Evolutionary conservation across 1,284 basidiomycete species (phyloP), one percentile per base, ranked within the genome.

Genomic region (Cutaneotrichosporon dermatis): DNA sequence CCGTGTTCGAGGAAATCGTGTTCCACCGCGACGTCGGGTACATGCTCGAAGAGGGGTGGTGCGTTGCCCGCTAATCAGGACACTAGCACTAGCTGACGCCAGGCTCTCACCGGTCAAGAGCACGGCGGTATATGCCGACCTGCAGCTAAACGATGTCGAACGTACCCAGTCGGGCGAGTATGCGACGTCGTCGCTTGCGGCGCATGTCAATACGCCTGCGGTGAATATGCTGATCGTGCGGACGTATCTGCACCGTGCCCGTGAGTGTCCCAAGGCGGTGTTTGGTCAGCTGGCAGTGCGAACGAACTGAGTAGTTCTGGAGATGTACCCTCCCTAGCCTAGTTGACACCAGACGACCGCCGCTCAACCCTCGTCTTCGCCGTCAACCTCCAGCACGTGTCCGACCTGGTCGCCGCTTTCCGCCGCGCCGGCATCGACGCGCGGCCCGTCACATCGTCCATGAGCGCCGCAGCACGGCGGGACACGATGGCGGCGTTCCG

Each of bases 11-110:
- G 71, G 82, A 84, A 54, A 95, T 98, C 60, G 95, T 97, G 0
- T 99, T 92, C 71, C 95, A 99, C 73, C 84, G 86, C n/a, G 90
- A 93, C 66, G 92, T 96, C 68, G 76, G 91, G 25, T 85, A 90
- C 54, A 96, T 98, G 93, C 90, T 99, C 61, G 86, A 88, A 63
- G 92, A 92, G 54, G 84, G 90, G 74, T 97, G 93, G 93, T 87
- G 68, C 60, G 81, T 61, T 3, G 70, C 4, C 9, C n/a, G n/a
- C n/a, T n/a, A 4, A 12, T n/a, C 3, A 0, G 4, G 15, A 11
- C 4, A 1, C 33, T n/a, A n/a, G n/a, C n/a, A n/a, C n/a, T n/a
- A 56, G 39, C 48, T 44, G 36, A 51, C 15, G 6, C 3, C 64
- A 93, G 91, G 91, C 83, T 95, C 25, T 90, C 89, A 58, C 84